phyloP scores from a whole-genome alignment of 148 eudicot genomes.

The Silene conica region DNA sequence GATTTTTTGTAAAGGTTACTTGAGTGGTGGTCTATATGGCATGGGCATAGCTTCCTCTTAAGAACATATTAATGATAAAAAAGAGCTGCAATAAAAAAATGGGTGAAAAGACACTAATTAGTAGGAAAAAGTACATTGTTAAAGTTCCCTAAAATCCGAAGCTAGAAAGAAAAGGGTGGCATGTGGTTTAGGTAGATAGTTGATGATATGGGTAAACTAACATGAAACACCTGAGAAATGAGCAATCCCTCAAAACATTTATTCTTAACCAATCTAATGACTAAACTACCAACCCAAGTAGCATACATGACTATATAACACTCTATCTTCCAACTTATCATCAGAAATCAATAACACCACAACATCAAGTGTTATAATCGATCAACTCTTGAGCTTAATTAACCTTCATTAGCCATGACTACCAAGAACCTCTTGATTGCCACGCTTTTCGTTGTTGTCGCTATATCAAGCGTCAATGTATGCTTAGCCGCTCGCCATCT shows the following conservation, averaged over 20 bases:
- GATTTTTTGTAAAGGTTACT: no score
- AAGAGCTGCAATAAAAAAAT: no score
- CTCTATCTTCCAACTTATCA: background rate
- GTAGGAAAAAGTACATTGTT: no score
- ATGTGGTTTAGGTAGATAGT: background rate
- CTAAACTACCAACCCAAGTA: conserved; percentile 3
- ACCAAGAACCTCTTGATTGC: background rate
- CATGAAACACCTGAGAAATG: background rate
- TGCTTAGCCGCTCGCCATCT: conserved; percentile 5
- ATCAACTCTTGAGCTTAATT: background rate
- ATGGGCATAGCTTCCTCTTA: no score
- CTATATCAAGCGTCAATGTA: conserved; percentile 1
- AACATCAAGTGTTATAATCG: background rate
- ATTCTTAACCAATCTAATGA: conserved; percentile 6
- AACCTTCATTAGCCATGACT: conserved; percentile 11
- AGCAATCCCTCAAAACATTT: background rate
- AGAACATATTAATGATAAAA: no score
- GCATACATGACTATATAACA: conserved; percentile 5
- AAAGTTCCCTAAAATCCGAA: background rate
- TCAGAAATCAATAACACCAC: background rate
- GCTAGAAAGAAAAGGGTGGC: background rate
- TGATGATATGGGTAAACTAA: conserved; percentile 7
- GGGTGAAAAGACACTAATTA: no score
- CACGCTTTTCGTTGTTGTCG: background rate
- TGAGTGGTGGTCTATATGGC: no score